A percentile compares a stretch with the other conserved stretches of the same genome.
Conservation (phyloP, 306 rosid species). For the Lathyrus tuberosus region DNA sequence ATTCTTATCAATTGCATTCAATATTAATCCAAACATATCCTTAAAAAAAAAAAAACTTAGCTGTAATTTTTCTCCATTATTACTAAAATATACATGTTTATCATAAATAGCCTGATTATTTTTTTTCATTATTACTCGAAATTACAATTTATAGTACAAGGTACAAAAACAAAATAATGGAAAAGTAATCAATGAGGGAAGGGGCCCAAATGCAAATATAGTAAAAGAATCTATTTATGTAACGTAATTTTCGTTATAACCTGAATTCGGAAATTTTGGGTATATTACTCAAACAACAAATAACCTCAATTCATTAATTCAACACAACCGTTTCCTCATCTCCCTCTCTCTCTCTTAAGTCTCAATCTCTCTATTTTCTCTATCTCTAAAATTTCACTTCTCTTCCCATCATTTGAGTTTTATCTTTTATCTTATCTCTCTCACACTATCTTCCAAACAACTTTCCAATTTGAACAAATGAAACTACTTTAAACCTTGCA, state of each 20-base stretch:
- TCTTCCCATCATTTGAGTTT: background rate
- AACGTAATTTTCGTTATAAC: background rate
- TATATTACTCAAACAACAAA: background rate
- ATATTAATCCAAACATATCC: too few species aligned
- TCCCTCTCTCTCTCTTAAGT: background rate
- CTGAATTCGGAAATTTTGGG: background rate
- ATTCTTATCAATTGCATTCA: too few species aligned
- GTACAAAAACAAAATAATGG: background rate
- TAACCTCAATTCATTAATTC: background rate
- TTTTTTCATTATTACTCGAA: too few species aligned
- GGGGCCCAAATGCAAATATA: background rate
- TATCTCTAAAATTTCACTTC: background rate
- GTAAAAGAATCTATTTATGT: background rate
- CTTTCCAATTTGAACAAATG: background rate
- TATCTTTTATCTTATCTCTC: background rate
- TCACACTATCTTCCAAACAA: background rate
- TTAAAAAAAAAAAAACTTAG: too few species aligned
- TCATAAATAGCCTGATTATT: too few species aligned
- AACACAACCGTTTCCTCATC: background rate
- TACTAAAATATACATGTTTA: too few species aligned
- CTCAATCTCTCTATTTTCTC: background rate
- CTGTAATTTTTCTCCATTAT: too few species aligned
- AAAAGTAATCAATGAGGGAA: background rate
- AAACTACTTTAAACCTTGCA: background rate
- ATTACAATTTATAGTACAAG: background rate